These are phyloP conservation scores for Penicillium lividum DNA, from an alignment of 495 filamentous ascomycete genomes.

Conservation along the genomic window DNA sequence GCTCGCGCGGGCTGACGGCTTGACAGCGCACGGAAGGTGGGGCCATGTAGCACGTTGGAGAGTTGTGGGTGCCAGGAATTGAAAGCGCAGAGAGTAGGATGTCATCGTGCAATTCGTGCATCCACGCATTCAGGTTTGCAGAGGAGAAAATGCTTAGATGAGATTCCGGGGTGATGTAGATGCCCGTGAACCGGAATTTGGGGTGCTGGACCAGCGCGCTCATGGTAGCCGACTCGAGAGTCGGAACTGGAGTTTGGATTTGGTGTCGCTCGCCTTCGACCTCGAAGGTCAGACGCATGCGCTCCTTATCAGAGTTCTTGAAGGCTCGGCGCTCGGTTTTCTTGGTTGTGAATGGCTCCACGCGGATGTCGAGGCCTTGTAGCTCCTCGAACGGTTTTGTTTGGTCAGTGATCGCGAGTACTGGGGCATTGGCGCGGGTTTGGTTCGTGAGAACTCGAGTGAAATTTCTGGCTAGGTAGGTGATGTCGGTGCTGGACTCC, in stretches of 20 bases:
- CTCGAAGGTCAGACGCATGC: conserved; percentile 64
- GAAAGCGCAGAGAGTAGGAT: conserved; percentile 76
- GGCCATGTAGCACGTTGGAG: conserved; percentile 76
- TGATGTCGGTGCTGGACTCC: conserved; percentile 42
- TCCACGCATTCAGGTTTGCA: conserved; percentile 74
- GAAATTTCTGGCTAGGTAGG: conserved; percentile 51
- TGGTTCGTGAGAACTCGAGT: conserved; percentile 48
- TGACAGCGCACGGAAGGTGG: conserved; percentile 95
- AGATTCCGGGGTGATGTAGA: conserved; percentile 65
- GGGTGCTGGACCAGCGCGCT: conserved; percentile 56
- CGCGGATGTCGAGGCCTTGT: conserved; percentile 54
- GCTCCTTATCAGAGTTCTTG: conserved; percentile 49
- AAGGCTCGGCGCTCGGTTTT: conserved; percentile 55
- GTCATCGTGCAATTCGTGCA: conserved; percentile 67
- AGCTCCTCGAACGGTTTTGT: conserved; percentile 53
- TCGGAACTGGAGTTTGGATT: conserved; percentile 60
- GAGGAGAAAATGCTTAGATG: conserved; percentile 78
- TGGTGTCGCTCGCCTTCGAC: conserved; percentile 60
- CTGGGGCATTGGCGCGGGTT: conserved; percentile 38
- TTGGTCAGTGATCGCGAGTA: conserved; percentile 49
- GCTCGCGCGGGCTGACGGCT: conserved; percentile 69
- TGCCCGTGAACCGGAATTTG: conserved; percentile 63
- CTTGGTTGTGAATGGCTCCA: conserved; percentile 59
- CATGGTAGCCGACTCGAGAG: conserved; percentile 55
- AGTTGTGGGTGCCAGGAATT: conserved; percentile 96